Evolutionary conservation across 2,329 filamentous ascomycete species (phyloP), one percentile per base, ranked within the genome.

Genomic region (Fusarium continuum): DNA sequence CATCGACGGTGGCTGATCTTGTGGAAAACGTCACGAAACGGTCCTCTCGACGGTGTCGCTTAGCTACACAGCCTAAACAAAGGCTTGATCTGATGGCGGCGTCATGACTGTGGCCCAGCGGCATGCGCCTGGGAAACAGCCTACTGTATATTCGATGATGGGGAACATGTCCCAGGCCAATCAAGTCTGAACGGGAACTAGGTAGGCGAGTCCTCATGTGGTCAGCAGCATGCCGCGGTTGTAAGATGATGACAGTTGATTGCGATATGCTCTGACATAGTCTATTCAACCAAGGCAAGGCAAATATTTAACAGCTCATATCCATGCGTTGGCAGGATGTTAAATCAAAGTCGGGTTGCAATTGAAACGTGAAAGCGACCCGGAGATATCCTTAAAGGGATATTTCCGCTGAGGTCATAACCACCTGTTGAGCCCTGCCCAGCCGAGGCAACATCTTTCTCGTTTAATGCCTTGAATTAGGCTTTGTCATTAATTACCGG

Each of bases 61-160:
- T 51, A 17, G 34, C 29, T 41, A 31, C 47, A 48, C 47, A 41
- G 41, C 41, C 49, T 55, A 31, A 35, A 32, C 34, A 23, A 22
- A 17, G 23, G 26, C 45, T 44, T 44, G 49, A 43, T 53, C 40
- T 55, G 44, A 41, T 58, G 20, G 43, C 35, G 61, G 53, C 52
- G 50, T 56, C 61, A 56, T 63, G 62, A 54, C 26, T 68, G 67
- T 70, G 67, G 65, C 67, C 69, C 67, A 70, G 67, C 53, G 40
- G 39, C 38, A 36, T 64, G 45, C 29, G 57, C 51, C 45, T 51
- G 14, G 29, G 25, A 22, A n/a, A 35, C 38, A n/a, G 19, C 46
- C 45, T 64, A 16, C 29, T 7, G 25, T 26, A 41, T 47, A 59
- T 56, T 62, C 40, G 46, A 61, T 36, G 25, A 36, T 51, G 41